These are phyloP conservation scores for Lentinus tigrinus DNA, from an alignment of 768 basidiomycete species.

Conservation along the genomic window DNA sequence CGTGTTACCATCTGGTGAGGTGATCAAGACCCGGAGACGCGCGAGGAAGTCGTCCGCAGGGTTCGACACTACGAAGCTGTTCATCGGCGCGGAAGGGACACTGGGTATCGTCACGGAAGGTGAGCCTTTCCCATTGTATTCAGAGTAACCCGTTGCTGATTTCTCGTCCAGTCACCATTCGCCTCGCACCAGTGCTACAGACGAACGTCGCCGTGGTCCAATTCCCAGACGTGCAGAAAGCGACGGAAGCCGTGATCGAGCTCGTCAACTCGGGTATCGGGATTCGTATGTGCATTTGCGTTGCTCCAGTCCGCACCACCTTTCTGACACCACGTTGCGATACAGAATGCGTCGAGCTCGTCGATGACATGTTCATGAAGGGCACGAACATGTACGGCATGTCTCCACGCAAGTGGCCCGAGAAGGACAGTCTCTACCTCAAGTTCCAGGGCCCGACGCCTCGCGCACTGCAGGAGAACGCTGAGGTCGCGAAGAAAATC, in stretches of 20 bases:
- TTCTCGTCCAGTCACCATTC: conserved; percentile 59
- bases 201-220: conserved; percentile 82
- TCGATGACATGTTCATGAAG: conserved; percentile 70
- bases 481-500: conserved; percentile 54
- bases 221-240: conserved; percentile 73
- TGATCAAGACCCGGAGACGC: conserved; percentile 83
- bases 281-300: conserved; percentile 71
- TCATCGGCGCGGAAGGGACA: conserved; percentile 82
- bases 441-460: conserved; percentile 70
- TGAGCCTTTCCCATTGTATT: conserved; percentile 24
- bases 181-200: conserved; percentile 78
- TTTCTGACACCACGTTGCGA: no score
- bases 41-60: conserved; percentile 86
- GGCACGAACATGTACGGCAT: conserved; percentile 57
- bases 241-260: conserved; percentile 73
- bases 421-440: conserved; percentile 76
- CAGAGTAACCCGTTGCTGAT: no score
- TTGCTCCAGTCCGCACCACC: no score
- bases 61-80: conserved; percentile 81
- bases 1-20: conserved; percentile 83
- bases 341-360: conserved; percentile 83
- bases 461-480: conserved; percentile 58
- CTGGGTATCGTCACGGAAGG: conserved; percentile 90
- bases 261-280: conserved; percentile 69
- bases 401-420: conserved; percentile 56